A percentile compares a stretch with the other conserved stretches of the same genome.
phyloP scores from a whole-genome alignment of 495 filamentous ascomycete species.

The Bathelium albidoporum region DNA sequence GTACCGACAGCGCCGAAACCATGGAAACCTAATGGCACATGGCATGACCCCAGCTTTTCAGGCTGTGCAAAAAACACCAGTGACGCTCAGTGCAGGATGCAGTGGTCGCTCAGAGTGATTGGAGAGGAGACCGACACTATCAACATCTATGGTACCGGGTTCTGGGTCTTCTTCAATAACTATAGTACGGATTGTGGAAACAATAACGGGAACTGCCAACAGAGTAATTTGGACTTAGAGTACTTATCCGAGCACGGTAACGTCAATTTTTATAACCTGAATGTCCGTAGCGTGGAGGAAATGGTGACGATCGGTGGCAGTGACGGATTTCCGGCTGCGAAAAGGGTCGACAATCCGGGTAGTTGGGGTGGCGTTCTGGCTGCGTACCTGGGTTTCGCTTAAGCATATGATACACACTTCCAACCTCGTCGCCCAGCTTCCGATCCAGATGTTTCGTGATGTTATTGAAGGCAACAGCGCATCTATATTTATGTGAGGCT shows the following conservation, averaged over 20 bases:
- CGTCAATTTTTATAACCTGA: background rate
- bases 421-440: no score
- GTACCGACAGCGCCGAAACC: conserved; percentile 49
- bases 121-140: conserved; percentile 41
- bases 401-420: no score
- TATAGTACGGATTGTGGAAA: conserved; percentile 15
- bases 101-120: conserved; percentile 58
- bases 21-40: conserved; percentile 32
- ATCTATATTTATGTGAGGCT: background rate
- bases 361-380: background rate
- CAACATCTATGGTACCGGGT: conserved; percentile 39
- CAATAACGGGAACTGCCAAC: background rate
- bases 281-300: background rate
- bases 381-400: background rate
- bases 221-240: background rate
- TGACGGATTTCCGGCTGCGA: background rate
- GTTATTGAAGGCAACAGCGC: no score
- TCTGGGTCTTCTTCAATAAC: conserved; percentile 31
- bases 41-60: conserved; percentile 47
- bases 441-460: no score
- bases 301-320: background rate
- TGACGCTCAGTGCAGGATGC: conserved; percentile 7
- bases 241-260: background rate
- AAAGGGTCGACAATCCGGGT: background rate
- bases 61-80: conserved; percentile 24